phyloP scores from a whole-genome alignment of 2,329 filamentous ascomycete genomes.

The Fusarium chlamydosporum region DNA sequence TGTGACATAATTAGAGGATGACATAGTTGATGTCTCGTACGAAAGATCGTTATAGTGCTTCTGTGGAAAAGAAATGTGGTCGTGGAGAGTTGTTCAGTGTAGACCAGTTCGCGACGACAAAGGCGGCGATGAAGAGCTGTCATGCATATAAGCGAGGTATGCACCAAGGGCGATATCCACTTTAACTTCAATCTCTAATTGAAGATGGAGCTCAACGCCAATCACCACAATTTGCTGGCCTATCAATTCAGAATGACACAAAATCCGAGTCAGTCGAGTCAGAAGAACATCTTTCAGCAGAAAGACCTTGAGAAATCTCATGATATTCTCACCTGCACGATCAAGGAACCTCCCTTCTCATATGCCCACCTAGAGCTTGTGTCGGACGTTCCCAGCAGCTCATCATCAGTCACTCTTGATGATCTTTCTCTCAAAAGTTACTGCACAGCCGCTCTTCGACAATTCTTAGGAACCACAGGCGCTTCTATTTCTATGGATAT shows the following conservation, averaged over 20 bases:
- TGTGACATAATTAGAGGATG: slow-evolving; percentile 73
- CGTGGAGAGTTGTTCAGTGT: slow-evolving; percentile 16
- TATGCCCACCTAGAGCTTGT: slow-evolving; percentile 70
- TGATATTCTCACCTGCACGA: slow-evolving; percentile 66
- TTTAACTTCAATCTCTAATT: slow-evolving; percentile 19
- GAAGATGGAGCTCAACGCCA: slow-evolving; percentile 22
- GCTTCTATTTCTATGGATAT: slow-evolving; percentile 78
- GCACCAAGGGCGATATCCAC: slow-evolving; percentile 30
- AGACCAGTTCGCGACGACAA: slow-evolving; percentile 28
- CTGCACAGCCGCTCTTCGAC: slow-evolving; percentile 72
- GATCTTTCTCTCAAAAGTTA: slow-evolving; percentile 73
- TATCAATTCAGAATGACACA: slow-evolving; percentile 43
- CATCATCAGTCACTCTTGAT: slow-evolving; percentile 63
- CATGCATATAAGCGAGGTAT: slow-evolving; percentile 46
- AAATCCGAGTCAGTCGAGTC: slow-evolving; percentile 29
- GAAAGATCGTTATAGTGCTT: neutral
- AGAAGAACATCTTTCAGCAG: slow-evolving; percentile 52
- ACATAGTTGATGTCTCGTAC: slow-evolving; percentile 52
- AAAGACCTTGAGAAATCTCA: slow-evolving; percentile 58
- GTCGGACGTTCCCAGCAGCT: slow-evolving; percentile 47
- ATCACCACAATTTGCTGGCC: slow-evolving; percentile 3
- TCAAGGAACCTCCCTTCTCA: slow-evolving; percentile 67
- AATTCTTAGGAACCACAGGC: slow-evolving; percentile 80
- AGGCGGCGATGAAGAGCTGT: slow-evolving; percentile 20
- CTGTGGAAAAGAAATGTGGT: slow-evolving; percentile 2